Base-by-base conservation (phyloP, 306 rosid genomes). In the Rubus parviflorus region DNA sequence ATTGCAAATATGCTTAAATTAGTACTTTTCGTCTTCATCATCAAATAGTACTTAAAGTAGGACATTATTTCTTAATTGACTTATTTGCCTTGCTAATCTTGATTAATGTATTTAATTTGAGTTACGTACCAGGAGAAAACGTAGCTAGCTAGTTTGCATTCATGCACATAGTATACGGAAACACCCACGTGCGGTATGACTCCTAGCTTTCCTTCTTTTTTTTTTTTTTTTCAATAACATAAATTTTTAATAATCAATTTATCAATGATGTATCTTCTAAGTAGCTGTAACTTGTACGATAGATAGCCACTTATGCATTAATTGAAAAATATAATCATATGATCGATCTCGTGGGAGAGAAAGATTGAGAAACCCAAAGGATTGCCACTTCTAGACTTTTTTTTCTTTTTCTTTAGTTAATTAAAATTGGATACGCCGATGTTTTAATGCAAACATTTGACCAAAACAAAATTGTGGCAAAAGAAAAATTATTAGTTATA, bases 1-100 rank as follows among this genome's bases (percentile, higher is more conserved):
- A 76, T 74, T 62, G 74, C 77, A 75, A 72, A 74, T 60, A 79
- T 71, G 56, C 64, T 76, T 74, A 40, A 40, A 72, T 30, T 63
- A 75, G 14, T 42, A 54, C 23, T 3, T 37, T 38, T 8, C 46
- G n/a, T 11, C 67, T 30, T 64, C 47, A n/a, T n/a, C n/a, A 40
- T 38, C 47, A 64, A 62, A 30, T 61, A 19, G 23, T 23, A 12
- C 25, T 47, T 17, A 16, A 71, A 48, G 48, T 11, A 9, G 46
- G 38, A 45, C 43, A 51, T 35, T 62, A 63, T 40, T 51, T 43
- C 43, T 65, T 64, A 30, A 73, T 53, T 73, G 78, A 73, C 74
- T 42, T 25, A 25, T 38, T 16, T 17, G 48, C 60, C 72, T 60
- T 61, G 3, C 16, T 38, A 62, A 73, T 63, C 42, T 58, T 62